Percentiles rank a stretch among this genome's conserved stretches.
These are phyloP conservation scores for Backusella liffmaniae DNA, from an alignment of 192 early-diverging fungal species.

Conservation along the genomic window DNA sequence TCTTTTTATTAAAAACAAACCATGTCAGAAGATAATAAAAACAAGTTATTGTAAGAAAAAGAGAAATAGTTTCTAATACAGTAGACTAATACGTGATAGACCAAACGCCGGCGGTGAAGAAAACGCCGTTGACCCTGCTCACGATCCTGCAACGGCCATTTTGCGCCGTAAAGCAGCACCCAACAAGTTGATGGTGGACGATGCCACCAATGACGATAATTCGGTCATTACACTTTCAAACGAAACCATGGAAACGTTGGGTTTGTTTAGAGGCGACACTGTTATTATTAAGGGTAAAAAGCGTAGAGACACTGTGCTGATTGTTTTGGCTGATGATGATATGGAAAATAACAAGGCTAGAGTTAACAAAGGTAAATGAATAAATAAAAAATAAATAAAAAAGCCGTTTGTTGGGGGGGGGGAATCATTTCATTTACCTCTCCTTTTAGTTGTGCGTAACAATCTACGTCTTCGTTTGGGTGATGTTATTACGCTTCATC, in stretches of 20 bases:
- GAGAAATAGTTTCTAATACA: background rate
- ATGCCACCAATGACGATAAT: constrained; percentile 96
- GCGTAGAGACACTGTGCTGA: constrained; percentile 94
- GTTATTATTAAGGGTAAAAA: constrained; percentile 98
- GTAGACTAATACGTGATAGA: constrained; percentile 16
- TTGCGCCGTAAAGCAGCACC: constrained; percentile 91
- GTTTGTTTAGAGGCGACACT: constrained; percentile 95
- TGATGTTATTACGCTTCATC: constrained; percentile 94
- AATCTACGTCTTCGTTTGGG: constrained; percentile 95
- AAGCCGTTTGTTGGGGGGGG: background rate
- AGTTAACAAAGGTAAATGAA: constrained; percentile 76
- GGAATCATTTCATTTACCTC: too few relatives aligned
- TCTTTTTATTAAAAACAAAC: background rate
- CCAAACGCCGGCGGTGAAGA: constrained; percentile 56
- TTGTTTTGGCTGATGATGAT: constrained; percentile 89
- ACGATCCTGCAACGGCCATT: constrained; percentile 95
- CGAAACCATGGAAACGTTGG: constrained; percentile 89
- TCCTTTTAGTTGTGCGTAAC: constrained; percentile 74
- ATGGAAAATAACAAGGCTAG: constrained; percentile 91
- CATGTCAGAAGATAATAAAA: constrained; percentile 1
- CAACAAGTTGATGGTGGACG: constrained; percentile 99
- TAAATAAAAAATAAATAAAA: background rate
- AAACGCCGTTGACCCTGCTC: constrained; percentile 52
- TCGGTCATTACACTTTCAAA: constrained; percentile 89
- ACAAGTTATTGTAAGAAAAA: background rate